Evolutionary conservation across 257 asterid species (phyloP).

Genomic region (Solanum paucissectum): DNA sequence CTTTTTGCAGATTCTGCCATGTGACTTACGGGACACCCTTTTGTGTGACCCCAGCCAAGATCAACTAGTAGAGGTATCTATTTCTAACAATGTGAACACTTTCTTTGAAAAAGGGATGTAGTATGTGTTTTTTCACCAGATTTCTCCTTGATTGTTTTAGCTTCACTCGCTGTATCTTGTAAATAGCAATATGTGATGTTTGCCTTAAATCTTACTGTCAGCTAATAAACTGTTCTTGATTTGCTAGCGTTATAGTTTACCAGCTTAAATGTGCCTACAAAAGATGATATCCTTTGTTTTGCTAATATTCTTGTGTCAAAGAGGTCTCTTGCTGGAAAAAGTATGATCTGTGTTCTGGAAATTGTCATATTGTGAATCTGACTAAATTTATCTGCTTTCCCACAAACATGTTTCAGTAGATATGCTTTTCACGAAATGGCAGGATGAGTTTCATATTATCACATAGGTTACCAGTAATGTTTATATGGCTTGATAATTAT

Average conservation of each 20-base stretch:
- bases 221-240: neutral
- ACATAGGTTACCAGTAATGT: neutral
- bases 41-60: conserved; percentile 25
- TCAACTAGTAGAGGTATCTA: conserved; percentile 49
- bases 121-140: neutral
- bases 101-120: neutral
- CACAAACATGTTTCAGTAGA: neutral
- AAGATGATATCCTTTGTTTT: neutral
- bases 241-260: neutral
- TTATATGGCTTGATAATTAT: neutral
- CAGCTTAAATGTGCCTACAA: neutral
- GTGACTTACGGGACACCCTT: conserved; percentile 43
- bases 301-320: neutral
- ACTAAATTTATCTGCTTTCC: neutral
- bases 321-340: neutral
- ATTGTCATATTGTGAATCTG: neutral
- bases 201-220: neutral
- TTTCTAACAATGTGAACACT: neutral
- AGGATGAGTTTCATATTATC: neutral
- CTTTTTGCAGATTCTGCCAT: conserved; percentile 50
- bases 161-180: neutral
- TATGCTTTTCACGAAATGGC: neutral
- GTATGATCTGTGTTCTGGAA: neutral
- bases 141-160: neutral
- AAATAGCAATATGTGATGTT: neutral